Base-by-base conservation (phyloP, 1,284 basidiomycete species). In the Caloboletus inedulis region DNA sequence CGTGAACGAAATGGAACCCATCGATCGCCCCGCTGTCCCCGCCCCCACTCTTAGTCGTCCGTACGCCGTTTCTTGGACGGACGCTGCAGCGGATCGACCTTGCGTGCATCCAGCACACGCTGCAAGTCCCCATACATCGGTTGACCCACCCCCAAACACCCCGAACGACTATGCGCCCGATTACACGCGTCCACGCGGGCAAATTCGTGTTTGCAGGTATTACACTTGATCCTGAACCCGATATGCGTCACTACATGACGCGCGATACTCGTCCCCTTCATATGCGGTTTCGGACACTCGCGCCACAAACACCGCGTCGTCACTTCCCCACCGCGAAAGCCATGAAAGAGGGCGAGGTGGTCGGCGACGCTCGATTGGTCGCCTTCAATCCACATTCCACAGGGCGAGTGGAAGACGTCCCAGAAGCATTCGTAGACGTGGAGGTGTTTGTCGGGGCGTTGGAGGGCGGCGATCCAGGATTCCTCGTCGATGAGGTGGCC, bases 141-240 rank as follows among this genome's bases (percentile, higher is more conserved):
- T 23, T 68, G 62, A 21, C 65, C 65, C 27, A 69, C 60, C 14
- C 64, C 67, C 35, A 47, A 42, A 53, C 65, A 67, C 30, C 66
- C 62, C 39, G 68, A 68, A 37, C 68, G 65, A 47, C 59, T 67
- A 19, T 68, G 65, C 14, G 68, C 69, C 51, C 65, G 68, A 53
- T 70, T 68, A 27, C 69, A 71, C n/a, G 65, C 65, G 44, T 68
- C 65, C 57, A 62, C 68, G 33, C 65, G 59, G 34, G 68, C 66
- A 54, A 70, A 68, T 52, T 69, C 66, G 49, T 58, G 66, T 54
- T 57, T 65, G 56, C 68, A 68, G 19, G 64, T 58, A 42, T 57
- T 51, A 21, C 69, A 68, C 43, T 68, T 67, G 30, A 71, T 61
- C 29, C 69, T 47, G 18, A 62, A 71, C 1, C 69, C 64, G 14